Conservation (phyloP, 2,329 filamentous ascomycete species). For the Fusarium transvaalense region DNA sequence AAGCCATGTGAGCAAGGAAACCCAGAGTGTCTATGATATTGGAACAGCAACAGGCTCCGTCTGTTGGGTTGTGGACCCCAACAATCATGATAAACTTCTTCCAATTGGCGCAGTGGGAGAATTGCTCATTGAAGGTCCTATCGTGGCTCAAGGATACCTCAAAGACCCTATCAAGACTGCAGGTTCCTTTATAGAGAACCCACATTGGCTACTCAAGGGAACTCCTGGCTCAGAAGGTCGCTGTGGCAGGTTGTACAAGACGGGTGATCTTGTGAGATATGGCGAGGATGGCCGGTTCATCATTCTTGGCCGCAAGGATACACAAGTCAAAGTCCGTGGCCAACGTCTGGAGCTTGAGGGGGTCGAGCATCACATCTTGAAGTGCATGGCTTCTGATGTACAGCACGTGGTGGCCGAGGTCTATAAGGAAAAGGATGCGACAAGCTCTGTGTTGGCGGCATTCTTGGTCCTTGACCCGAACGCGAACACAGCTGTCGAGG, state of each 20-base stretch:
- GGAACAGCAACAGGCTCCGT: background rate
- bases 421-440: too few relatives aligned
- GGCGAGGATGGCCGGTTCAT: constrained; percentile 38
- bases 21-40: background rate
- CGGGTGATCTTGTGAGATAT: constrained; percentile 42
- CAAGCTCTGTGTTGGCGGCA: too few relatives aligned
- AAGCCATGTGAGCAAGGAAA: background rate
- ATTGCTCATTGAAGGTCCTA: constrained; percentile 47
- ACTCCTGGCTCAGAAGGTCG: constrained; percentile 18
- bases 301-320: constrained; percentile 64
- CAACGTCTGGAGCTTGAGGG: constrained; percentile 61
- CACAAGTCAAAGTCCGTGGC: constrained; percentile 68
- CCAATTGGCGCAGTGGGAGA: constrained; percentile 46
- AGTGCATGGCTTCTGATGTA: too few relatives aligned
- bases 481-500: too few relatives aligned
- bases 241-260: constrained; percentile 18
- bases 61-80: constrained; percentile 45
- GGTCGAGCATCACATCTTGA: constrained; percentile 18
- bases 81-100: constrained; percentile 38
- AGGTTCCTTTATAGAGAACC: constrained; percentile 50
- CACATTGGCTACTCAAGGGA: constrained; percentile 23
- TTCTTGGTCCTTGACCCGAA: too few relatives aligned
- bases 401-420: too few relatives aligned
- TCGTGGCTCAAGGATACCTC: constrained; percentile 46
- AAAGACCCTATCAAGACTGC: constrained; percentile 39